Conservation (phyloP, 2,329 filamentous ascomycete species). For the Tolypocladium guangdongense region DNA sequence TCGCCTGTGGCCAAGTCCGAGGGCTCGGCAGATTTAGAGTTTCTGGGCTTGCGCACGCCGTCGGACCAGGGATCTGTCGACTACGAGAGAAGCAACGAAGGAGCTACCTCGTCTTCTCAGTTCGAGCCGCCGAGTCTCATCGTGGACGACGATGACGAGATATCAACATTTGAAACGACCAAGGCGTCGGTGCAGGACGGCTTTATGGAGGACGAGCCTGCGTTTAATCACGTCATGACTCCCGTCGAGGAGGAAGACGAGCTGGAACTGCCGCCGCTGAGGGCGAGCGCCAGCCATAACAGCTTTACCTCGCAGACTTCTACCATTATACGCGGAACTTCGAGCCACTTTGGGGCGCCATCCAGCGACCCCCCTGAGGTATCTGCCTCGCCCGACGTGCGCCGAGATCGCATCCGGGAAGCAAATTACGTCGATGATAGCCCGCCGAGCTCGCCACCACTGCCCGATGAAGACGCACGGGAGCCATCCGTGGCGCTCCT, state of each 20-base stretch:
- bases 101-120: neutral
- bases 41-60: neutral
- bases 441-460: conserved; percentile 38
- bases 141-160: neutral
- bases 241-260: conserved; percentile 18
- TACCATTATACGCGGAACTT: conserved; percentile 24
- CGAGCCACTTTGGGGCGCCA: conserved; percentile 26
- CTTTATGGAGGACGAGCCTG: conserved; percentile 3
- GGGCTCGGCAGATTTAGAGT: neutral
- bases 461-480: conserved; percentile 7
- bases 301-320: conserved; percentile 27
- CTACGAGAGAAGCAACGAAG: neutral
- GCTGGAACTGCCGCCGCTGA: conserved; percentile 24
- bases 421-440: conserved; percentile 28
- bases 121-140: neutral
- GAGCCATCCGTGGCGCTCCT: conserved; percentile 29
- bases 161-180: neutral
- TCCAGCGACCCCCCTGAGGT: conserved; percentile 33
- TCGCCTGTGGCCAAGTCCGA: neutral
- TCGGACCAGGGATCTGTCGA: neutral
- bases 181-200: neutral
- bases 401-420: conserved; percentile 18
- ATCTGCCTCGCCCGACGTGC: conserved; percentile 29
- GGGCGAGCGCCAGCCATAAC: conserved; percentile 15
- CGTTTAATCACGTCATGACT: conserved; percentile 8